Evolutionary conservation across 768 basidiomycete genomes (phyloP), one percentile per base, ranked within the genome.

Genomic region (Tricholoma sp.): DNA sequence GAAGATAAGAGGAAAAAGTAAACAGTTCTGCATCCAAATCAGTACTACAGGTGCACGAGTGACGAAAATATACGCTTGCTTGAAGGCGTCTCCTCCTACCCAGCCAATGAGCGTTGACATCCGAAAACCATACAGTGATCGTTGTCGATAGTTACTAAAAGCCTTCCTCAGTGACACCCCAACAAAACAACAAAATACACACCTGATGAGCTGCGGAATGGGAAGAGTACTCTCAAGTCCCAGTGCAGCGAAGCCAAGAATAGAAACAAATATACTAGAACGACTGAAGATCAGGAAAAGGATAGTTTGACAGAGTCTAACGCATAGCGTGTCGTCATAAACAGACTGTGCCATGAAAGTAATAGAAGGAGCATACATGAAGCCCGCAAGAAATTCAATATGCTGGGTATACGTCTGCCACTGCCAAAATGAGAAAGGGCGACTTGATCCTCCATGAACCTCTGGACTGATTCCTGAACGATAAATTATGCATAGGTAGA

Each of bases 141-240:
- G 81, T 63, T 85, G 87, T 53, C 82, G 83, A 68, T 86, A 87
- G 63, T 94, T 94, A 65, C 91, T 93, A 64, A 29, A 53, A 10
- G 54, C 57, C 13, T 29, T 47, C 20, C 55, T 29, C 54, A 54
- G 49, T 33, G 10, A 49, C 8, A 32, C 29, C 31, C 1, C 15
- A 17, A 10, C 6, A 32, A 13, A 6, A 17, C 15, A 9, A 13
- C 31, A 17, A 2, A 6, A 39, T 56, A 65, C 70, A 17, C 57
- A 85, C 91, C 86, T 91, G 56, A 91, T 77, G 39, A 94, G 74
- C 63, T 94, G 91, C 3, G 91, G 91, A 54, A 94, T 80, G 6
- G 91, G 91, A n/a, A 94, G 71, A 3, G 88, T 90, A 61, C 90
- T 93, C 69, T 93, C 91, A 24, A 94, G 73, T 11, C 92, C 91